Conservation (phyloP, 768 basidiomycete species). For the Trametes cinnabarina region DNA sequence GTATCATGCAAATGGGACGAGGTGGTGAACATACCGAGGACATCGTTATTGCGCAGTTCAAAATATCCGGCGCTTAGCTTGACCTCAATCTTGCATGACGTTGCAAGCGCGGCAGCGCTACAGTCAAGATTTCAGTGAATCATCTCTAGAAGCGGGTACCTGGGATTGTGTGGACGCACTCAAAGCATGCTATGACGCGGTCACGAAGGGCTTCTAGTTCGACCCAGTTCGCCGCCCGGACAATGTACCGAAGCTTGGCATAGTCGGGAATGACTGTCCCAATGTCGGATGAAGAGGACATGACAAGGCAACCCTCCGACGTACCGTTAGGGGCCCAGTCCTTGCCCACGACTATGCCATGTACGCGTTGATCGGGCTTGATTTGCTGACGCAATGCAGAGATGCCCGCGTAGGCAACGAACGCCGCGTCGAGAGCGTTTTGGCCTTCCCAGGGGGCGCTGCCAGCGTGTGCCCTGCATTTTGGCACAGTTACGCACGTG, state of each 20-base stretch:
- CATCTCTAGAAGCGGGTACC: too few species aligned
- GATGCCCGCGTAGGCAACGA: constrained; percentile 76
- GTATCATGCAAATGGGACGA: background rate
- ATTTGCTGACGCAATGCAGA: constrained; percentile 86
- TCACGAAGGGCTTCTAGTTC: constrained; percentile 54
- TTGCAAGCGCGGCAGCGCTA: constrained; percentile 67
- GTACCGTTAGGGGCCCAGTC: constrained; percentile 72
- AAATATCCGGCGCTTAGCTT: constrained; percentile 24
- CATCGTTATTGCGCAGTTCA: constrained; percentile 35
- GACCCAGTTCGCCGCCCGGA: constrained; percentile 62
- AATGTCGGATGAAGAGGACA: background rate
- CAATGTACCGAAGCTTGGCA: constrained; percentile 68
- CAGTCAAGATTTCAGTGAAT: background rate
- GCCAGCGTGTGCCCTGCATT: constrained; percentile 70
- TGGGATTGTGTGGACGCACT: constrained; percentile 43
- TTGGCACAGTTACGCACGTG: background rate
- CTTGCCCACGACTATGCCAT: constrained; percentile 71
- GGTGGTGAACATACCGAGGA: constrained; percentile 24
- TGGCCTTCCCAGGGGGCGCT: constrained; percentile 82
- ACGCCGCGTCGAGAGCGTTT: constrained; percentile 87
- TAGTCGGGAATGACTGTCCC: constrained; percentile 79
- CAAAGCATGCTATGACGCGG: constrained; percentile 67
- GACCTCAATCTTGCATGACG: constrained; percentile 34
- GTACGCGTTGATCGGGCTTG: constrained; percentile 75
- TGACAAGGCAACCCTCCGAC: too few species aligned